Evolutionary conservation across 768 basidiomycete species (phyloP).

Genomic region (Aureoboletus auriporus): DNA sequence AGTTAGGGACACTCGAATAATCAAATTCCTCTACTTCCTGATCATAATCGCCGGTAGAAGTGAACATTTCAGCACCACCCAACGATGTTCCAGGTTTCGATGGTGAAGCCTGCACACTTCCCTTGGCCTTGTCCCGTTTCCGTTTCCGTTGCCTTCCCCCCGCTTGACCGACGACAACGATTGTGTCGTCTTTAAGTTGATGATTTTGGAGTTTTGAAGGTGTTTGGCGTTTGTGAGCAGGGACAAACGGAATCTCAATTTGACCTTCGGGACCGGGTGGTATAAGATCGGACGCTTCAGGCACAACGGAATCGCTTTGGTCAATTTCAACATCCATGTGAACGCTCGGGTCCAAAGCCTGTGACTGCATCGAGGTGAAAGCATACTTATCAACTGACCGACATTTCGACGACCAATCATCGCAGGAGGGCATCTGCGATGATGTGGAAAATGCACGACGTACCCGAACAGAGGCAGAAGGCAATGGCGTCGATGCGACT

Average conservation of each 20-base stretch:
- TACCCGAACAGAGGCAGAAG: conserved; percentile 10
- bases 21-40: conserved; percentile 53
- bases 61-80: conserved; percentile 2
- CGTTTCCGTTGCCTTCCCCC: conserved; percentile 66
- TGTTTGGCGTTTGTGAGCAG: conserved; percentile 51
- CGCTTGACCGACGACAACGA: conserved; percentile 68
- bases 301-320: background rate
- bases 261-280: conserved; percentile 38
- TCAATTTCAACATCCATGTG: conserved; percentile 1
- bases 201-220: conserved; percentile 7
- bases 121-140: conserved; percentile 20
- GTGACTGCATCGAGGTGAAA: conserved; percentile 5
- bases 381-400: conserved; percentile 1
- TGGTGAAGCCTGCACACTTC: background rate
- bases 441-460: conserved; percentile 5
- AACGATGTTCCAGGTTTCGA: conserved; percentile 2
- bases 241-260: conserved; percentile 77
- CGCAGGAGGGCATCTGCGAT: background rate
- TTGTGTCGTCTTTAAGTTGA: conserved; percentile 50
- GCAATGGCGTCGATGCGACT: conserved; percentile 35
- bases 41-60: conserved; percentile 8
- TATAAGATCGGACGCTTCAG: conserved; percentile 12
- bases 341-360: conserved; percentile 1
- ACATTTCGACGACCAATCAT: conserved; percentile 1
- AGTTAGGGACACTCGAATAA: conserved; percentile 64